Evolutionary conservation across 2,329 filamentous ascomycete genomes (phyloP).

Genomic region (Cercospora zeae-maydis): DNA sequence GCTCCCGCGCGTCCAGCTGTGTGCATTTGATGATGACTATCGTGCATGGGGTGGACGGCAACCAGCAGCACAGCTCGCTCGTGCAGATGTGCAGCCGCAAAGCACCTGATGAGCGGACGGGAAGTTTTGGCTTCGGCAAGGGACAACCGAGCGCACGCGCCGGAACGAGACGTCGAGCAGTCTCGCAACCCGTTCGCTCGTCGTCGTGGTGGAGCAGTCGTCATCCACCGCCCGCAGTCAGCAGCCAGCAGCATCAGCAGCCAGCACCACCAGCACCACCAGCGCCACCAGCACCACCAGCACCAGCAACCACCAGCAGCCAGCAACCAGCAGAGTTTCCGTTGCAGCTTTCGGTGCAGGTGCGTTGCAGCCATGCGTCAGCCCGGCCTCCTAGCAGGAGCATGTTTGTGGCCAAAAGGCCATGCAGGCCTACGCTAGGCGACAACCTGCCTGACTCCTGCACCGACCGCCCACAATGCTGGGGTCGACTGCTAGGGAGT

Average conservation of each 20-base stretch:
- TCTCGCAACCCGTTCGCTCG: background rate
- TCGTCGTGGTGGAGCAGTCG: background rate
- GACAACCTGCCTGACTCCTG: constrained; percentile 25
- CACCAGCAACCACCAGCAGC: no score
- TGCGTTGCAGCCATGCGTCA: constrained; percentile 20
- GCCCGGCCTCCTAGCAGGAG: constrained; percentile 18
- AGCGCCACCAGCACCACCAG: no score
- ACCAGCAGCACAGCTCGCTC: no score
- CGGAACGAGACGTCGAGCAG: no score
- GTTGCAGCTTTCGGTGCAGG: constrained; percentile 20
- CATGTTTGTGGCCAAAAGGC: constrained; percentile 20
- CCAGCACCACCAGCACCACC: background rate
- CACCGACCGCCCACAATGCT: constrained; percentile 20
- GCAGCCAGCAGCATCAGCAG: background rate
- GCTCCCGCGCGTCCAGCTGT: no score
- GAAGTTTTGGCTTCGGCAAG: constrained; percentile 10
- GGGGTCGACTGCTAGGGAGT: constrained; percentile 22
- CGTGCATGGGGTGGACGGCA: no score
- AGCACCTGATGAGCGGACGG: constrained; percentile 8
- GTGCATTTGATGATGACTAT: no score
- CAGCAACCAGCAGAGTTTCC: constrained; percentile 18
- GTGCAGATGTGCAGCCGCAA: constrained; percentile 6
- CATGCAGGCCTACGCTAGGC: constrained; percentile 24
- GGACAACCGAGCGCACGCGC: background rate
- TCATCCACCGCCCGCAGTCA: no score